phyloP scores from a whole-genome alignment of 2,329 filamentous ascomycete genomes.

The Cladosporium phlei region DNA sequence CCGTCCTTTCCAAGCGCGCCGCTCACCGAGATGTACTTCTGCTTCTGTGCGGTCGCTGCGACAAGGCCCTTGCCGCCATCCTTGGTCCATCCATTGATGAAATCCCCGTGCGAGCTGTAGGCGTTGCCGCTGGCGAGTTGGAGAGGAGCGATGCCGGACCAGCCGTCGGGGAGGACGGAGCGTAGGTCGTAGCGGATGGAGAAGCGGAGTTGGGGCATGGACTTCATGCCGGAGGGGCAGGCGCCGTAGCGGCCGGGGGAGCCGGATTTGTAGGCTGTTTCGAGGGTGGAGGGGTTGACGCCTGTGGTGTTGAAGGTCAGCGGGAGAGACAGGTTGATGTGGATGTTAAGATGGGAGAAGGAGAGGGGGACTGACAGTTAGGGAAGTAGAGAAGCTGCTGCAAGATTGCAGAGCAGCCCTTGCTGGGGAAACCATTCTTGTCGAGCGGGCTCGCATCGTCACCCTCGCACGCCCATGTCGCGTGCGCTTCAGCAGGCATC shows the following conservation, averaged over 20 bases:
- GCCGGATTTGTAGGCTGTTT: constrained; percentile 35
- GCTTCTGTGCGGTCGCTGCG: constrained; percentile 26
- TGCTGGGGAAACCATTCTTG: constrained; percentile 29
- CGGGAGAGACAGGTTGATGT: constrained; percentile 25
- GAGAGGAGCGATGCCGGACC: constrained; percentile 41
- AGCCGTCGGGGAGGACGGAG: constrained; percentile 41
- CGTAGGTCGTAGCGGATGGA: constrained; percentile 46
- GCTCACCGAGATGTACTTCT: constrained; percentile 35
- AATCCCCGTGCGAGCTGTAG: constrained; percentile 45
- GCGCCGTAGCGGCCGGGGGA: constrained; percentile 27
- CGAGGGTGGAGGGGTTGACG: constrained; percentile 11
- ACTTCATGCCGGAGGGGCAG: constrained; percentile 43
- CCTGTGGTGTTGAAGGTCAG: background rate
- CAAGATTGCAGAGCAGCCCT: constrained; percentile 40
- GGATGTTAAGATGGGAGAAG: background rate
- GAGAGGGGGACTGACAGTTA: constrained; percentile 31
- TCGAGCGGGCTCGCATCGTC: constrained; percentile 7
- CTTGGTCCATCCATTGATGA: constrained; percentile 45
- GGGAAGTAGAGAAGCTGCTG: constrained; percentile 45
- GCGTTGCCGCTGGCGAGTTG: constrained; percentile 41
- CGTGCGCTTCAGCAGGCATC: constrained; percentile 20
- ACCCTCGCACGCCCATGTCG: constrained; percentile 37
- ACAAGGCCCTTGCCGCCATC: constrained; percentile 43
- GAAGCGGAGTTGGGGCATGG: constrained; percentile 46
- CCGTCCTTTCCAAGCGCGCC: constrained; percentile 34